A percentile compares a stretch with the other conserved stretches of the same genome.
Evolutionary conservation across 495 filamentous ascomycete genomes (phyloP).

Genomic region (Pseudevernia furfuracea): DNA sequence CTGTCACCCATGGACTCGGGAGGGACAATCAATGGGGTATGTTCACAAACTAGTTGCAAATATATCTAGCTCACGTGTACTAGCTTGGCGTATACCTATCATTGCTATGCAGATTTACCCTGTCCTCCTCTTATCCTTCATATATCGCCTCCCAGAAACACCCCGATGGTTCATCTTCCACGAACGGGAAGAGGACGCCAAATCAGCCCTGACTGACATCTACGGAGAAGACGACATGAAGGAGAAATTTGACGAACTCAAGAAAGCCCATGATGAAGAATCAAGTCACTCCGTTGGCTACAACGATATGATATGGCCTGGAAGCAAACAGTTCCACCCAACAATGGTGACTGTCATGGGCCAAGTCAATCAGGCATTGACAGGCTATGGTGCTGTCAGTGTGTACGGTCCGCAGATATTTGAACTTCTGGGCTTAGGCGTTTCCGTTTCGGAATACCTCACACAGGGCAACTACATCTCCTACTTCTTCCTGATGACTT

Average conservation of each 20-base stretch:
- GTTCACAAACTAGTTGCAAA: slow-evolving; percentile 1
- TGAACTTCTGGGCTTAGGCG: slow-evolving; percentile 44
- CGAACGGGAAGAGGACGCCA: slow-evolving; percentile 38
- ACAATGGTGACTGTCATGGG: slow-evolving; percentile 50
- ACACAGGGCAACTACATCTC: slow-evolving; percentile 49
- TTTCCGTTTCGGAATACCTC: slow-evolving; percentile 39
- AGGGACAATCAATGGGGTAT: slow-evolving; percentile 40
- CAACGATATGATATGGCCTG: slow-evolving; percentile 41
- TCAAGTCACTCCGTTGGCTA: slow-evolving; percentile 37
- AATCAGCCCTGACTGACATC: slow-evolving; percentile 35
- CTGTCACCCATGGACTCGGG: slow-evolving; percentile 32
- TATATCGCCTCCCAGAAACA: slow-evolving; percentile 45
- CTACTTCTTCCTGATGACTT: slow-evolving; percentile 49
- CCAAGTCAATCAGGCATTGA: slow-evolving; percentile 50
- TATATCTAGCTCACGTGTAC: slow-evolving; percentile 5
- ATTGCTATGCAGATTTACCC: slow-evolving; percentile 54
- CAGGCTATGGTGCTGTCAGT: slow-evolving; percentile 48
- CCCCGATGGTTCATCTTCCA: slow-evolving; percentile 47
- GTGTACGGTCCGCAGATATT: slow-evolving; percentile 56
- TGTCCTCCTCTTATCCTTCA: slow-evolving; percentile 39
- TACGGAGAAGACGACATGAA: slow-evolving; percentile 41
- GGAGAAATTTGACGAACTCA: slow-evolving; percentile 39
- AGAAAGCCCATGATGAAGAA: slow-evolving; percentile 42
- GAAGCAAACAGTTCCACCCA: slow-evolving; percentile 43
- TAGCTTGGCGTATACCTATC: slow-evolving; percentile 53